phyloP scores from a whole-genome alignment of 2,329 filamentous ascomycete genomes.

The Mycosphaerella sp. region DNA sequence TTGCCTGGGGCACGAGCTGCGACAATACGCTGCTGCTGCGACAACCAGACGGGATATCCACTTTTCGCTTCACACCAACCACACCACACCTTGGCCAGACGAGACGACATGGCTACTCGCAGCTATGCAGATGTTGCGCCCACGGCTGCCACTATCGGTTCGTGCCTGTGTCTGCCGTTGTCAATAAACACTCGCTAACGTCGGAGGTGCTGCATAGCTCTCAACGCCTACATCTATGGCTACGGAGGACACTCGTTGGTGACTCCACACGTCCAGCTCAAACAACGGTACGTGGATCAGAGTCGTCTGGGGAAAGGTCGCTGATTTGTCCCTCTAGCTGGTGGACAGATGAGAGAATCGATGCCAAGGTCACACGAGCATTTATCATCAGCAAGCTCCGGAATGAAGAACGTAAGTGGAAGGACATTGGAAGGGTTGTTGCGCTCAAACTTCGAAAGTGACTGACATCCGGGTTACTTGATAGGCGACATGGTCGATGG shows the following conservation, averaged over 20 bases:
- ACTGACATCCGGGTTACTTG: not conserved
- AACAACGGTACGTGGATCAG: conserved; percentile 29
- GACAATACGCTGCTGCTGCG: not conserved
- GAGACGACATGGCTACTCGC: conserved; percentile 30
- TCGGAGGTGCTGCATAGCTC: conserved; percentile 25
- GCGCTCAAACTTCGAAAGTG: not conserved
- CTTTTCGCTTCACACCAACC: not conserved
- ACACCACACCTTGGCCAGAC: not conserved
- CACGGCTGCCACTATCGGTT: conserved; percentile 36
- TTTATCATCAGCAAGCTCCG: conserved; percentile 61
- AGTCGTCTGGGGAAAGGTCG: not conserved
- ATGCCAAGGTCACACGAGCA: conserved; percentile 60
- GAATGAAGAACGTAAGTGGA: conserved; percentile 48
- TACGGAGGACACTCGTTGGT: conserved; percentile 47
- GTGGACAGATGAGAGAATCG: conserved; percentile 67
- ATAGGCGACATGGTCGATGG: conserved; percentile 50
- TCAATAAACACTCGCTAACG: not conserved
- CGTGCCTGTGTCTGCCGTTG: conserved; percentile 30
- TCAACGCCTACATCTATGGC: conserved; percentile 47
- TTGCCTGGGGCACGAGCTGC: not conserved
- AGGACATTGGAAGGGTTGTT: not conserved
- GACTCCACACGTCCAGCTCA: conserved; percentile 44
- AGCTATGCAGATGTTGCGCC: conserved; percentile 33
- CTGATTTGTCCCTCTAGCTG: conserved; percentile 42
- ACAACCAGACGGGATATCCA: not conserved